Evolutionary conservation across 176 grass and related monocot genomes (phyloP), one percentile per base, ranked within the genome.

Genomic region (Tuctoria greenei): DNA sequence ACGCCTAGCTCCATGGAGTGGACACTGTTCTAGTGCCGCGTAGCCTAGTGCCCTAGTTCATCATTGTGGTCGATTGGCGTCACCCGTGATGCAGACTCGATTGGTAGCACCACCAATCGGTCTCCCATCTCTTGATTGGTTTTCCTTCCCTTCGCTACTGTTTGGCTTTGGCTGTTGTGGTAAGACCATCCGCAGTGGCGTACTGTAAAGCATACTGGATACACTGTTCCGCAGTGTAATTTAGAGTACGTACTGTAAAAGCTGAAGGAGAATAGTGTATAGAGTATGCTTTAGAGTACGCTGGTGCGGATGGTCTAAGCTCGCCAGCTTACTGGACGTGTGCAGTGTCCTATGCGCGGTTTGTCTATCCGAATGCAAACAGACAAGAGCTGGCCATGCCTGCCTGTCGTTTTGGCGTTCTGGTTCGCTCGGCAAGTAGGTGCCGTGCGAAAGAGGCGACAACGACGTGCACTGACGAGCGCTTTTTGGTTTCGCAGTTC

Each of bases 81-180:
- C 68, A 71, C 17, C 45, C 46, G 46, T 71, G 45, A 71, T 36
- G 68, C 68, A n/a, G 61, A 64, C 39, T 38, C 15, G 26, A 36
- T 71, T 21, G 45, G 45, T n/a, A 46, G 24, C 42, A 21, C 65
- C n/a, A 12, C n/a, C 64, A 23, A 10, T 43, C n/a, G 7, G 14
- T 14, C 17, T 17, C 14, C 15, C 28, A 18, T 35, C 15, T 37
- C 28, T 2, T 31, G 1, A 31, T 61, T 28, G 11, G 2, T 6
- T 15, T 31, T 5, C 24, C 9, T 24, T 26, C 55, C 9, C 7
- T 1, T 13, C 57, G 13, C 15, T 60, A 60, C 27, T 60, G 10
- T 4, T 10, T 44, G 10, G 42, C 39, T 41, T 7, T 7, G 7
- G 10, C 10, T 44, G 45, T 4, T 46, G 13, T 7, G 27, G 15